A percentile compares a stretch with the other conserved stretches of the same genome.
These are phyloP conservation scores for Trichosporon asahii DNA, from an alignment of 1,284 basidiomycete genomes.

Conservation along the genomic window DNA sequence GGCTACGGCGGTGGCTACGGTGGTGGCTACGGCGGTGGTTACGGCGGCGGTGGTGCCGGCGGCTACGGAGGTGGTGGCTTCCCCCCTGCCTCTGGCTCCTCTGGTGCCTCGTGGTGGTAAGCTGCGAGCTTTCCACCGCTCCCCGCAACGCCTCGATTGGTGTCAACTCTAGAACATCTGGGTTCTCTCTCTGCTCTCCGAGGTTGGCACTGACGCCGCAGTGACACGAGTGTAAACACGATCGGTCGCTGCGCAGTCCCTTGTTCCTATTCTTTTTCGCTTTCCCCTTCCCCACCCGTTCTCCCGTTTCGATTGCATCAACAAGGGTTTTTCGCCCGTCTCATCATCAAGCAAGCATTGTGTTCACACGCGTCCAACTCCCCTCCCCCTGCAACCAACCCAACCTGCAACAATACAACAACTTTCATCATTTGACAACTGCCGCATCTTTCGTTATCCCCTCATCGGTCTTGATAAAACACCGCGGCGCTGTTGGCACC, in stretches of 20 bases:
- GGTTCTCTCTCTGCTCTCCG: neutral
- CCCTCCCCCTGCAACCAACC: neutral
- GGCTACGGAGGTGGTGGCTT: slow-evolving; percentile 56
- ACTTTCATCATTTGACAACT: slow-evolving; percentile 14
- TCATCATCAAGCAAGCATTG: slow-evolving; percentile 27
- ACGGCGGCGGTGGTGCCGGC: slow-evolving; percentile 56
- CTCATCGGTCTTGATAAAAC: slow-evolving; percentile 17
- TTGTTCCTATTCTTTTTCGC: neutral
- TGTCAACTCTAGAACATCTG: slow-evolving; percentile 7
- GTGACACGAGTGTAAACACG: neutral
- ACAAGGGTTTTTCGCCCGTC: slow-evolving; percentile 14
- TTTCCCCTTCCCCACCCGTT: neutral
- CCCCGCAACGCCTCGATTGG: slow-evolving; percentile 5
- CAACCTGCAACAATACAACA: slow-evolving; percentile 13
- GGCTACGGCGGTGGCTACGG: slow-evolving; percentile 35
- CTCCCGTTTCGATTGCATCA: slow-evolving; percentile 11
- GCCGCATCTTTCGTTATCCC: slow-evolving; percentile 14
- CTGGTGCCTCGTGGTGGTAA: slow-evolving; percentile 52
- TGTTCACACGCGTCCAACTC: slow-evolving; percentile 16
- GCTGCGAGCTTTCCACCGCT: slow-evolving; percentile 4
- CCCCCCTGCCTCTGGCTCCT: slow-evolving; percentile 44
- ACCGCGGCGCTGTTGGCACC: slow-evolving; percentile 26
- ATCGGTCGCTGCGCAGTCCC: neutral
- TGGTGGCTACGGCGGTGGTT: slow-evolving; percentile 61
- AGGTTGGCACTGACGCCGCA: slow-evolving; percentile 5